Evolutionary conservation across 2,329 filamentous ascomycete genomes (phyloP).

Genomic region (Colletotrichum brevisporum): DNA sequence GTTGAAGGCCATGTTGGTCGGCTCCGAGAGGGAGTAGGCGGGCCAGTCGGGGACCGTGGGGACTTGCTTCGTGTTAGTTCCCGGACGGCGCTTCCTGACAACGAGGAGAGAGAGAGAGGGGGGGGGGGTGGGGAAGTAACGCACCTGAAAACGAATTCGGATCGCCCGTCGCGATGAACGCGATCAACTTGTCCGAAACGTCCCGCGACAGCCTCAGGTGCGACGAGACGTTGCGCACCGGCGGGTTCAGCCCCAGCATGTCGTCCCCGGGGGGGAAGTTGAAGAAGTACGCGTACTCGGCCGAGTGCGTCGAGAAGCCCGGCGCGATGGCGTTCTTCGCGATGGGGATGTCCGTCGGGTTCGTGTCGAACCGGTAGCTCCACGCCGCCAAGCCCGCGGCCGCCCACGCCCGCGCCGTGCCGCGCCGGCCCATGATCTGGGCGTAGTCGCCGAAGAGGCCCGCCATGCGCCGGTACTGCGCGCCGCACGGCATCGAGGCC

Average conservation of each 20-base stretch:
- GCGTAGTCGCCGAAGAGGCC: slow-evolving; percentile 39
- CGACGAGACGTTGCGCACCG: slow-evolving; percentile 36
- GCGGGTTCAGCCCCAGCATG: slow-evolving; percentile 40
- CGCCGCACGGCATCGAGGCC: slow-evolving; percentile 35
- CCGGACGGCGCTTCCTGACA: no score
- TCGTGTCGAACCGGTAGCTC: slow-evolving; percentile 43
- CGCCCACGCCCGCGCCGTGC: slow-evolving; percentile 31
- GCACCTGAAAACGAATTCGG: slow-evolving; percentile 38
- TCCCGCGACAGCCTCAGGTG: slow-evolving; percentile 37
- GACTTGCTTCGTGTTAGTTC: slow-evolving; percentile 14
- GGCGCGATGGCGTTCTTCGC: slow-evolving; percentile 27
- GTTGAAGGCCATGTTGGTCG: slow-evolving; percentile 42
- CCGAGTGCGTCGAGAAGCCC: slow-evolving; percentile 42
- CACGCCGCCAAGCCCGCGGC: slow-evolving; percentile 38
- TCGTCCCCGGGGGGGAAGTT: slow-evolving; percentile 37
- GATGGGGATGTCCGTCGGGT: slow-evolving; percentile 42
- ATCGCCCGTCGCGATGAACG: slow-evolving; percentile 40
- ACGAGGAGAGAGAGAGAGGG: neutral
- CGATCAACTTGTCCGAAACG: slow-evolving; percentile 40
- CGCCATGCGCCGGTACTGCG: slow-evolving; percentile 40
- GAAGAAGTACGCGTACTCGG: slow-evolving; percentile 43
- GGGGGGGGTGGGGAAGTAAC: no score
- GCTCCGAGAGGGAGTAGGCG: slow-evolving; percentile 34
- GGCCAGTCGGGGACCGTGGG: slow-evolving; percentile 40
- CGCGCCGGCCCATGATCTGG: slow-evolving; percentile 28